These are phyloP conservation scores for Diutina scorzettiae DNA, from an alignment of 1,139 yeast species.

Conservation along the genomic window DNA sequence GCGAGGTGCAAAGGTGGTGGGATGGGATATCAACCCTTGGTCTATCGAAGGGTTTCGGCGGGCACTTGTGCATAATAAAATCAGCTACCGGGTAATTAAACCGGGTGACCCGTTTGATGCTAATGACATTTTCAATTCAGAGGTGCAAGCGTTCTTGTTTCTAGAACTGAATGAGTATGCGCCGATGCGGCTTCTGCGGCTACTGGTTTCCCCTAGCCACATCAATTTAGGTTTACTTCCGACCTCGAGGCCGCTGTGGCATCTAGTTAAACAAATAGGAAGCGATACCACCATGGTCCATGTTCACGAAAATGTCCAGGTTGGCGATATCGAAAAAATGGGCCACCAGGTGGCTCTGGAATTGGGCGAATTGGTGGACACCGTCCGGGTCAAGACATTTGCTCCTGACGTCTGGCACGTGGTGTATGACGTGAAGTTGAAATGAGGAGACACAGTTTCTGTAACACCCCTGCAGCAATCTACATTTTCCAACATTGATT, in stretches of 20 bases:
- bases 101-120: constrained; percentile 14
- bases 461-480: no score
- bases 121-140: constrained; percentile 7
- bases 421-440: constrained; percentile 51
- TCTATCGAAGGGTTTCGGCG: constrained; percentile 58
- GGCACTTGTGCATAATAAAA: constrained; percentile 39
- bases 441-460: no score
- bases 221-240: constrained; percentile 74
- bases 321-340: constrained; percentile 21
- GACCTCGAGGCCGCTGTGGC: constrained; percentile 53
- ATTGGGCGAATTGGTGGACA: constrained; percentile 14
- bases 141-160: constrained; percentile 30
- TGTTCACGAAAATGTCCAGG: constrained; percentile 65
- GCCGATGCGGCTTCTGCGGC: constrained; percentile 22
- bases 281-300: constrained; percentile 31
- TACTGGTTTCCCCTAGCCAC: constrained; percentile 33
- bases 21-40: constrained; percentile 89
- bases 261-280: constrained; percentile 20
- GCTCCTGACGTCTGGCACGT: constrained; percentile 84
- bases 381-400: constrained; percentile 65
- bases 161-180: constrained; percentile 52
- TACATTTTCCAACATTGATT: neutral
- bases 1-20: constrained; percentile 41
- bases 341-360: constrained; percentile 1
- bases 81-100: constrained; percentile 23